A percentile compares a stretch with the other conserved stretches of the same genome.
phyloP scores from a whole-genome alignment of 2,329 filamentous ascomycete species.

The Alternaria incomplexa region DNA sequence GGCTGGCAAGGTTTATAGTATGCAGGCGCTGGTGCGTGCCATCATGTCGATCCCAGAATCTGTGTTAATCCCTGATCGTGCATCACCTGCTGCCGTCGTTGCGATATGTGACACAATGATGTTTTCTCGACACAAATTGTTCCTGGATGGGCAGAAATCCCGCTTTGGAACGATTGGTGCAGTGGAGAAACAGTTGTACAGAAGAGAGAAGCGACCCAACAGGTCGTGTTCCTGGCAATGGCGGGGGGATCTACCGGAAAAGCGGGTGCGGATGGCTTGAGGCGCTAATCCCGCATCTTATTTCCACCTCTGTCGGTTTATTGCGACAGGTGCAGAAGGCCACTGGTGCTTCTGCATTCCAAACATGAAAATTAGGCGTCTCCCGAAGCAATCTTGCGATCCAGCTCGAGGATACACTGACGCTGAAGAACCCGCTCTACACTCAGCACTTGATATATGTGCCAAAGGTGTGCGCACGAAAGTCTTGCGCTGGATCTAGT shows the following conservation, averaged over 20 bases:
- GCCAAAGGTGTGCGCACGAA: not conserved
- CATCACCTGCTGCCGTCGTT: not conserved
- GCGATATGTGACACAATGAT: not conserved
- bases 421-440: not conserved
- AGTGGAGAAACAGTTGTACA: not conserved
- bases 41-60: conserved; percentile 7
- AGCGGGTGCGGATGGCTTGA: conserved; percentile 4
- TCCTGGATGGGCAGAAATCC: not conserved
- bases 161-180: not conserved
- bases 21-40: conserved; percentile 7
- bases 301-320: conserved; percentile 4
- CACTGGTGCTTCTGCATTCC: not conserved
- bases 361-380: not conserved
- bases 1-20: conserved; percentile 5
- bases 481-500: not conserved
- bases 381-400: not conserved
- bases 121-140: not conserved
- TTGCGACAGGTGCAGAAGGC: not conserved
- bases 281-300: conserved; percentile 21
- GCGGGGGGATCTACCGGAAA: conserved; percentile 6
- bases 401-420: not conserved
- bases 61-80: not conserved
- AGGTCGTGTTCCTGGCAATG: conserved; percentile 3
- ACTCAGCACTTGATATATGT: not conserved
- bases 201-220: conserved; percentile 1